These are phyloP conservation scores for Candida fluviatilis DNA, from an alignment of 805 yeast species.

Conservation along the genomic window DNA sequence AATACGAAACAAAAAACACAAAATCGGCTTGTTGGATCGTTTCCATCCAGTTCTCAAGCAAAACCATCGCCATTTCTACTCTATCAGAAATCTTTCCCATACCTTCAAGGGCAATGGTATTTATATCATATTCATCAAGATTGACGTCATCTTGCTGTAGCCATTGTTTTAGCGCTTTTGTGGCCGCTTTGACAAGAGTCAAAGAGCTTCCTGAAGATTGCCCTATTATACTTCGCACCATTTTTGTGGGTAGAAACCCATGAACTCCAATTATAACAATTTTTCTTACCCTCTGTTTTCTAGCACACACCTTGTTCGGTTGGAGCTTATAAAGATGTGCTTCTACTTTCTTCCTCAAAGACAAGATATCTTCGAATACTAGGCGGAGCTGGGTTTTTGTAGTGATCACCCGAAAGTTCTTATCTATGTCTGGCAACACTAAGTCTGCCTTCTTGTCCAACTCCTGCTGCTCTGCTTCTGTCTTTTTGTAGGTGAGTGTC, in stretches of 20 bases:
- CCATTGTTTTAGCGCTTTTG: conserved; percentile 29
- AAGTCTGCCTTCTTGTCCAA: background rate
- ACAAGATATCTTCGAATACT: conserved; percentile 18
- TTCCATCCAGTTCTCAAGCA: conserved; percentile 32
- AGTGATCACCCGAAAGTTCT: conserved; percentile 21
- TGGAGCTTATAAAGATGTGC: conserved; percentile 22
- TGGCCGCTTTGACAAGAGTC: conserved; percentile 24
- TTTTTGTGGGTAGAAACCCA: conserved; percentile 37
- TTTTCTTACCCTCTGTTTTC: conserved; percentile 13
- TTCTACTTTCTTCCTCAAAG: conserved; percentile 19
- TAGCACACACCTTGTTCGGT: conserved; percentile 5
- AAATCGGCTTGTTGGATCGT: conserved; percentile 27
- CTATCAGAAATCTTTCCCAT: conserved; percentile 31
- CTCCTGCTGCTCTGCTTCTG: background rate
- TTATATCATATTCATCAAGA: conserved; percentile 18
- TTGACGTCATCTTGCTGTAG: conserved; percentile 9
- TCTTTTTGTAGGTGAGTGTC: conserved; percentile 3
- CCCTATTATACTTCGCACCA: conserved; percentile 33
- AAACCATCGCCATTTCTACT: conserved; percentile 18
- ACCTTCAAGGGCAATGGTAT: conserved; percentile 39
- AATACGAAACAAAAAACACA: conserved; percentile 29
- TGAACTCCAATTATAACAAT: conserved; percentile 35
- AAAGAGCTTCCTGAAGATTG: conserved; percentile 34
- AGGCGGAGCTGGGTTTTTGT: conserved; percentile 19
- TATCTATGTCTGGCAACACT: conserved; percentile 19